These are phyloP conservation scores for Ceriops zippeliana DNA, from an alignment of 345 rosid species.

Conservation along the genomic window DNA sequence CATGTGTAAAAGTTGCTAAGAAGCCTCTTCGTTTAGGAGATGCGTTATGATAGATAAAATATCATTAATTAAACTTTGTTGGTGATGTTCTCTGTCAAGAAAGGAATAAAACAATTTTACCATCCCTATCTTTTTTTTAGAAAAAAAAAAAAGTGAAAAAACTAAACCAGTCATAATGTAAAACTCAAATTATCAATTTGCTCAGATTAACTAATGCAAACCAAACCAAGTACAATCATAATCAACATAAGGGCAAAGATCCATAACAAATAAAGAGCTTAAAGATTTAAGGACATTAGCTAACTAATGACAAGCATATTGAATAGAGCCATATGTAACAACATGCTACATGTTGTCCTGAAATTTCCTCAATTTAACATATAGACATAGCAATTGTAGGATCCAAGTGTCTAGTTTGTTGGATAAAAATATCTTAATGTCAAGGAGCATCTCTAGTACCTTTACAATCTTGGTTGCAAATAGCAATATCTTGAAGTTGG, in stretches of 20 bases:
- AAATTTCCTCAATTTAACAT: neutral
- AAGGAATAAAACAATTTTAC: constrained; percentile 8
- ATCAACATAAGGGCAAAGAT: neutral
- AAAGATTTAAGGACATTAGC: neutral
- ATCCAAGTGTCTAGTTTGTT: neutral
- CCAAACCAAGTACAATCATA: neutral
- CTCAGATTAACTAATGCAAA: too few relatives aligned
- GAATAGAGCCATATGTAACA: neutral
- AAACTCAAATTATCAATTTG: too few relatives aligned
- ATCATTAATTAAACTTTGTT: constrained; percentile 50
- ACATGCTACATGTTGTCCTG: neutral
- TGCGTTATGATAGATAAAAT: constrained; percentile 60
- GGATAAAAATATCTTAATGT: neutral
- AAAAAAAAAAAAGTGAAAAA: neutral
- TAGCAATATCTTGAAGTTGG: neutral
- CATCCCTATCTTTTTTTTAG: neutral
- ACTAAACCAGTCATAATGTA: neutral
- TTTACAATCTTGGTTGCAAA: neutral
- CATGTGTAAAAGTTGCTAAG: too few relatives aligned
- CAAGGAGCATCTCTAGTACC: neutral
- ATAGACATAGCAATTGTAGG: neutral
- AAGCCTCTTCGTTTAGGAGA: too few relatives aligned
- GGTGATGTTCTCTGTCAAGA: constrained; percentile 57
- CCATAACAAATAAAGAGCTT: neutral
- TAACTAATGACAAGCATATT: neutral